Conservation (phyloP, 1,284 basidiomycete genomes). For the Ceratobasidium sp. region DNA sequence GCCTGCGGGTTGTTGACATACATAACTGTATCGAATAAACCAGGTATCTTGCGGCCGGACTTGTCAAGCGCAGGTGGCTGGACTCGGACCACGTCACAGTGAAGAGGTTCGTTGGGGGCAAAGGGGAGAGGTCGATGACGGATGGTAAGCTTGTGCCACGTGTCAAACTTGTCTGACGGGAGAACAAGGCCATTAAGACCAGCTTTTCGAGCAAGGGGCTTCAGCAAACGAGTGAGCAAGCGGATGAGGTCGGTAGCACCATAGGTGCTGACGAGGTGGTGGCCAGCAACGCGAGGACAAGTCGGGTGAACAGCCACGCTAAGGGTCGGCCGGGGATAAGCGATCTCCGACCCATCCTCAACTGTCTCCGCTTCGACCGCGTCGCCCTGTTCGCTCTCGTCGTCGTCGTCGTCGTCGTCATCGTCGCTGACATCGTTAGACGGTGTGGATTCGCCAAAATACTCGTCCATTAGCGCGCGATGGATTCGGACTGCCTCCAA, state of each 20-base stretch:
- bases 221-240: neutral
- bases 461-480: slow-evolving; percentile 9
- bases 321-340: slow-evolving; percentile 18
- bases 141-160: slow-evolving; percentile 4
- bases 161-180: neutral
- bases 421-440: neutral
- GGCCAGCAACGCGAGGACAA: neutral
- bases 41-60: neutral
- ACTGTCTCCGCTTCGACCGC: neutral
- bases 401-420: neutral
- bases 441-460: neutral
- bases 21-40: neutral
- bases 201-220: neutral
- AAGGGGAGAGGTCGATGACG: neutral
- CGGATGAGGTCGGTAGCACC: slow-evolving; percentile 15
- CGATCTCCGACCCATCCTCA: neutral
- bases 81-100: neutral
- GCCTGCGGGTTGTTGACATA: neutral
- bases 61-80: neutral
- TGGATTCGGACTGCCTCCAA: slow-evolving; percentile 40
- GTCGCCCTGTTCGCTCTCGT: neutral
- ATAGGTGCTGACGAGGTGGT: neutral
- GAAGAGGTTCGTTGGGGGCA: neutral
- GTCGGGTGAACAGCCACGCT: slow-evolving; percentile 24
- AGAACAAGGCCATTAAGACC: neutral